Conservation (phyloP, 2,329 filamentous ascomycete genomes). For the Scolecobasidium constrictum region DNA sequence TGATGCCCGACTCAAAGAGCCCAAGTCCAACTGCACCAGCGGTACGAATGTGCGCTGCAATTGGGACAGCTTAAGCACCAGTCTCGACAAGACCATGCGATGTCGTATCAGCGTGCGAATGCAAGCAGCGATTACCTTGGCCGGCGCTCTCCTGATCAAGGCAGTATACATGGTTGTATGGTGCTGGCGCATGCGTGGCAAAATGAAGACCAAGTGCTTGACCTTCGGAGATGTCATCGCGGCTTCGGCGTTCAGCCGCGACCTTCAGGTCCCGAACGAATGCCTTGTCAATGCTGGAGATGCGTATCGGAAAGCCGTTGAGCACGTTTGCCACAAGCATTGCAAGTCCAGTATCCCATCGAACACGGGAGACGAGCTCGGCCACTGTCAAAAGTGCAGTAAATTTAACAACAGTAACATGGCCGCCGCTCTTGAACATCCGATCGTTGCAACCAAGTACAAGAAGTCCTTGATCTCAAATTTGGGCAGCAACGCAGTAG, state of each 20-base stretch:
- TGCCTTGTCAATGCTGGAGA: conserved; percentile 22
- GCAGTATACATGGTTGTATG: conserved; percentile 21
- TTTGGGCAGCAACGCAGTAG: conserved; percentile 20
- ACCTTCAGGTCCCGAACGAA: conserved; percentile 19
- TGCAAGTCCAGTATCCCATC: conserved; percentile 15
- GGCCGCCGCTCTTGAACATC: conserved; percentile 16
- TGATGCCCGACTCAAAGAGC: conserved; percentile 10
- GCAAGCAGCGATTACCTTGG: conserved; percentile 20
- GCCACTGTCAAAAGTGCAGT: conserved; percentile 22
- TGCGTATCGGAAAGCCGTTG: conserved; percentile 15
- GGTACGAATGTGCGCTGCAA: conserved; percentile 11
- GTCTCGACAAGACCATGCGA: conserved; percentile 7
- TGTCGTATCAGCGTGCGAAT: conserved; percentile 22
- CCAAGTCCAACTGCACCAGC: conserved; percentile 14
- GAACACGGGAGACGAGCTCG: conserved; percentile 17
- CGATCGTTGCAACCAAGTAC: conserved; percentile 20
- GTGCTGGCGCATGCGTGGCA: conserved; percentile 16
- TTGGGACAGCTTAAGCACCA: too few species aligned
- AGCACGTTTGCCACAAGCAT: conserved; percentile 22
- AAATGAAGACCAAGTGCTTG: conserved; percentile 19
- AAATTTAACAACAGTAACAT: conserved; percentile 18
- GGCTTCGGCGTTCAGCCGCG: conserved; percentile 18
- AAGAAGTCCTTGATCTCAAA: conserved; percentile 21
- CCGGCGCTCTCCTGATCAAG: conserved; percentile 17
- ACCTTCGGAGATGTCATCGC: conserved; percentile 22